Evolutionary conservation across 768 basidiomycete species (phyloP).

Genomic region (Suillus paluster): DNA sequence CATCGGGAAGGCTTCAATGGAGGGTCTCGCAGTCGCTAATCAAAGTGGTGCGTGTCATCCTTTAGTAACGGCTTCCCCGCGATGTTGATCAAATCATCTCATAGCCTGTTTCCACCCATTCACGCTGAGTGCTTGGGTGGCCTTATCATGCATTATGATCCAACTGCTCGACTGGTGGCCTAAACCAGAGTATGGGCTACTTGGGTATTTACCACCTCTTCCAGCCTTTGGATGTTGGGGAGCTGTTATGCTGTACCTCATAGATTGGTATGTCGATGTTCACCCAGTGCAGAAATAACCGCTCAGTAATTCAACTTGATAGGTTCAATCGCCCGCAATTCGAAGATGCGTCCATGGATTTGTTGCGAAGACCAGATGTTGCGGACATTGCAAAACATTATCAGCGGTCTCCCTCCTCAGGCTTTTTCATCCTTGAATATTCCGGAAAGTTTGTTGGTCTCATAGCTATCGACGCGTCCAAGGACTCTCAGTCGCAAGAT

Average conservation of each 20-base stretch:
- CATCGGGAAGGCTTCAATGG: constrained; percentile 69
- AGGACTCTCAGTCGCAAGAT: constrained; percentile 37
- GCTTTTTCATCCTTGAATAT: constrained; percentile 72
- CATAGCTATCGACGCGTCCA: constrained; percentile 69
- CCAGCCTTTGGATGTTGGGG: constrained; percentile 68
- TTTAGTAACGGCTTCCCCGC: background rate
- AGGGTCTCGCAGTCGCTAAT: constrained; percentile 71
- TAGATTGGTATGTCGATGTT: constrained; percentile 66
- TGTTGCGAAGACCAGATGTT: constrained; percentile 62
- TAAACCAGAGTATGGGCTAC: constrained; percentile 41
- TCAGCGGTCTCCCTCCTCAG: constrained; percentile 61
- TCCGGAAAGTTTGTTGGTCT: constrained; percentile 64
- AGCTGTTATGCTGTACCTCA: constrained; percentile 64
- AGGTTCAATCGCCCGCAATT: constrained; percentile 77
- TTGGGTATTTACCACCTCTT: constrained; percentile 61
- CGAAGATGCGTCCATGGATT: constrained; percentile 55
- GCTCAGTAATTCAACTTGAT: constrained; percentile 1
- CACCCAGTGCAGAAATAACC: background rate
- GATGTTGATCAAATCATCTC: background rate
- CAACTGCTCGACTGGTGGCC: constrained; percentile 75
- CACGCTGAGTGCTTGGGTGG: constrained; percentile 64
- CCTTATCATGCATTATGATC: constrained; percentile 59
- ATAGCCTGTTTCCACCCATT: constrained; percentile 63
- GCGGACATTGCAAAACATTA: constrained; percentile 58
- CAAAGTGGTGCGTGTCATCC: constrained; percentile 46